Base-by-base conservation (phyloP, 2,329 filamentous ascomycete species). In the Fusarium buharicum region DNA sequence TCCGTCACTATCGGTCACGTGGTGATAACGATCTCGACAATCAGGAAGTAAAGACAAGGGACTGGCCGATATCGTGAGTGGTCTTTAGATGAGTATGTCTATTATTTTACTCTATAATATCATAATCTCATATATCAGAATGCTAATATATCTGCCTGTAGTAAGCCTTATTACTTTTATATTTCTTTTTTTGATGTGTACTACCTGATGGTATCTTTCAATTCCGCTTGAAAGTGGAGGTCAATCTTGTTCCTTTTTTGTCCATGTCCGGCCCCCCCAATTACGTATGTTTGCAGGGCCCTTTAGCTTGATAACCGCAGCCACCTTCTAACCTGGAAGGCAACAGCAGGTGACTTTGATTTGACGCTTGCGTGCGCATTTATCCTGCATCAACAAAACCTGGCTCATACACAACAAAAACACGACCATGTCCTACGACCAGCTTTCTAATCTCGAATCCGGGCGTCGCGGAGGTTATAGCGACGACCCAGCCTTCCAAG, bases 401-500 rank as follows among this genome's bases (percentile, higher is more conserved):
- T 30, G 13, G 22, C 41, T 45, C n/a, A 50, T 49, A 41, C 3
- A 16, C 4, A 16, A 24, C 22, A 34, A 48, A 55, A 31, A 33
- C 27, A 28, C 50, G 39, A 52, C 16, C 62, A 98, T 98, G 94
- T 97, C 94, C 16, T 98, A 95, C 79, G 91, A 97, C 75, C 91
- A 92, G 69, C 85, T 95, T 63, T 90, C 90, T 53, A 90, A 86
- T 60, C 83, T 97, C 67, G 94, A 98, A 81, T 88, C 93, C 67
- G 82, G 91, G 62, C 85, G 87, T 64, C 82, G 86, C 59, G 87
- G 90, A 75, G 90, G 90, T 73, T 99, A 97, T 79, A 84, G 86
- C 73, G 95, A 99, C 79, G 92, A 98, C 75, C 95, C 95, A 47
- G 93, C 93, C 65, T 99, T 98, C 83, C 86, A 92, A 73, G 84